Evolutionary conservation across 768 basidiomycete species (phyloP).

Genomic region (Gloeopeniophorella convolvens): DNA sequence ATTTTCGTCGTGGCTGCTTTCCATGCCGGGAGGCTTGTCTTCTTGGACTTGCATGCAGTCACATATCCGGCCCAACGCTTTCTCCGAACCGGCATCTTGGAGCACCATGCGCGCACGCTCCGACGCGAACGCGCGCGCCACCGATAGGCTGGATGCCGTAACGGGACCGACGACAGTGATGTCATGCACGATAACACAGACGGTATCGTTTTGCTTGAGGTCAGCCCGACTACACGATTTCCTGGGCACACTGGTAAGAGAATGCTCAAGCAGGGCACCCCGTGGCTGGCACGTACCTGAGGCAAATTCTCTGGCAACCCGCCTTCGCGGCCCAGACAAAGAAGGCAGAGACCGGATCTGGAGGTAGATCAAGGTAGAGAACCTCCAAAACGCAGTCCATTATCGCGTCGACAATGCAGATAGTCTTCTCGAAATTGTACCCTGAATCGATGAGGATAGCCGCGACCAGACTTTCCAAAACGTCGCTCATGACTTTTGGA

Average conservation of each 20-base stretch:
- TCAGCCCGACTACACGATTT: conserved; percentile 41
- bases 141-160: conserved; percentile 44
- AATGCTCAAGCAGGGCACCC: conserved; percentile 19
- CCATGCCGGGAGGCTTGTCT: conserved; percentile 15
- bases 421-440: conserved; percentile 65
- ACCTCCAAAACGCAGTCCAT: conserved; percentile 63
- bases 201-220: conserved; percentile 41
- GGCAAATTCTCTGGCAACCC: conserved; percentile 49
- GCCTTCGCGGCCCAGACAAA: conserved; percentile 54
- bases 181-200: conserved; percentile 56
- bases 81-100: conserved; percentile 39
- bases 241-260: conserved; percentile 26
- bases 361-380: conserved; percentile 51
- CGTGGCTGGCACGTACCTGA: conserved; percentile 37
- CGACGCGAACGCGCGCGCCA: conserved; percentile 65
- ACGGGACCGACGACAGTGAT: conserved; percentile 53
- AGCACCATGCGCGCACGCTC: conserved; percentile 54
- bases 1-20: neutral
- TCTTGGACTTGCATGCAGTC: conserved; percentile 28
- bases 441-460: conserved; percentile 78
- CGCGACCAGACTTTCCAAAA: conserved; percentile 79
- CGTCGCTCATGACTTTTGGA: conserved; percentile 79
- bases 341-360: conserved; percentile 70
- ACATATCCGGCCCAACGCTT: conserved; percentile 39
- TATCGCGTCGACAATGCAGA: conserved; percentile 49